A percentile compares a stretch with the other conserved stretches of the same genome.
phyloP scores from a whole-genome alignment of 2,329 filamentous ascomycete species.

The Colletotrichum trifolii region DNA sequence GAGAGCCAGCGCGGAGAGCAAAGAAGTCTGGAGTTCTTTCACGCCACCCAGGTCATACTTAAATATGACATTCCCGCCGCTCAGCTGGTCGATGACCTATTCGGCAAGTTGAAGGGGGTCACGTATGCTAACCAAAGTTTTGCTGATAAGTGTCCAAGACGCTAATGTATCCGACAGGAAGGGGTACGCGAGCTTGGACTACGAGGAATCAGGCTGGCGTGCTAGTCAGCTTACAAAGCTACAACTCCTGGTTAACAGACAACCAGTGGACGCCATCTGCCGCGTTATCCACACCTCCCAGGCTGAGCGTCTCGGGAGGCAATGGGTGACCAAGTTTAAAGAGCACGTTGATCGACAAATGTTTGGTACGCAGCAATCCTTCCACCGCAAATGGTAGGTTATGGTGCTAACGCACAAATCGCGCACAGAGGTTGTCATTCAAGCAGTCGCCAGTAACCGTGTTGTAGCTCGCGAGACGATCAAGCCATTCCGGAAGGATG shows the following conservation, averaged over 20 bases:
- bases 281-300: constrained; percentile 88
- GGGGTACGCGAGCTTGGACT: constrained; percentile 95
- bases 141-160: neutral
- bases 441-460: constrained; percentile 84
- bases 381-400: neutral
- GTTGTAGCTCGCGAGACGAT: constrained; percentile 93
- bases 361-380: constrained; percentile 66
- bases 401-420: neutral
- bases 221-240: constrained; percentile 85
- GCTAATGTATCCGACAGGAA: constrained; percentile 59
- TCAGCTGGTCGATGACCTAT: constrained; percentile 95
- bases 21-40: constrained; percentile 90
- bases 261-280: constrained; percentile 93
- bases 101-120: constrained; percentile 92
- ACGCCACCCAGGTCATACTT: constrained; percentile 89
- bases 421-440: constrained; percentile 83
- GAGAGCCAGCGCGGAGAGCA: constrained; percentile 90
- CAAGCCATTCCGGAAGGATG: constrained; percentile 96
- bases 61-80: constrained; percentile 91
- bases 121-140: constrained; percentile 60
- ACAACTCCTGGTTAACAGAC: constrained; percentile 92
- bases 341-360: constrained; percentile 96
- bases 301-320: constrained; percentile 80
- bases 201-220: constrained; percentile 93
- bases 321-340: constrained; percentile 97